A percentile compares a stretch with the other conserved stretches of the same genome.
phyloP scores from a whole-genome alignment of 345 rosid genomes.

The Abelmoschus esculentus region DNA sequence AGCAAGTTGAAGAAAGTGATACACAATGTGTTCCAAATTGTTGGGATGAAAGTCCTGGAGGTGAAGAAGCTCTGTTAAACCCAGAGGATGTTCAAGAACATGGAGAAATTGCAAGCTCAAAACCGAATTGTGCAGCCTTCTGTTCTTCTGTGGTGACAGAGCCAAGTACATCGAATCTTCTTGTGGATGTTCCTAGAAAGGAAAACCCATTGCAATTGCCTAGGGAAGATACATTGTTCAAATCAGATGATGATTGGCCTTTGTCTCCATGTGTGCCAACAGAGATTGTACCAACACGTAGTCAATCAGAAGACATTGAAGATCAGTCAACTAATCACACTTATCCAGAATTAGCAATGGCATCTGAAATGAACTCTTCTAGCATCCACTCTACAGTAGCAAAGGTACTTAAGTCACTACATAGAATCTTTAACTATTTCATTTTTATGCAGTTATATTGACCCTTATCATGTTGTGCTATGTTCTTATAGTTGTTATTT shows the following conservation, averaged over 20 bases:
- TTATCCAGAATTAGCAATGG: constrained; percentile 3
- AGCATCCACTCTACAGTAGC: constrained; percentile 16
- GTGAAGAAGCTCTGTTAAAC: constrained; percentile 13
- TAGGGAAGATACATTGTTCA: background rate
- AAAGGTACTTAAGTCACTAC: constrained; percentile 24
- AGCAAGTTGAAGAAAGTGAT: constrained; percentile 21
- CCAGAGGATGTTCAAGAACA: constrained; percentile 7
- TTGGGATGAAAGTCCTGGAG: constrained; percentile 15
- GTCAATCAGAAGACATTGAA: constrained; percentile 13
- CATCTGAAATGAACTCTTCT: constrained; percentile 16
- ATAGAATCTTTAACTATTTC: background rate
- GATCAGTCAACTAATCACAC: constrained; percentile 6
- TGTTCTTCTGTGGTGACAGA: background rate
- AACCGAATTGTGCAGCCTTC: background rate
- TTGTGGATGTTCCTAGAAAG: background rate
- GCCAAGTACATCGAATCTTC: background rate
- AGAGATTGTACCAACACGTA: constrained; percentile 12
- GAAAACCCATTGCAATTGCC: background rate
- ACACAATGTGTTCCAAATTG: constrained; percentile 6
- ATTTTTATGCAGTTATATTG: background rate
- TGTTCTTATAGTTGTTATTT: constrained; percentile 24
- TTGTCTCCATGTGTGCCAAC: constrained; percentile 19
- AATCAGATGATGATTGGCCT: constrained; percentile 19
- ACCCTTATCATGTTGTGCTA: background rate
- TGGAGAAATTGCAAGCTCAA: constrained; percentile 2